Percentiles rank a stretch among this genome's conserved stretches.
These are phyloP conservation scores for Bacidia gigantensis DNA, from an alignment of 495 filamentous ascomycete genomes.

Conservation along the genomic window DNA sequence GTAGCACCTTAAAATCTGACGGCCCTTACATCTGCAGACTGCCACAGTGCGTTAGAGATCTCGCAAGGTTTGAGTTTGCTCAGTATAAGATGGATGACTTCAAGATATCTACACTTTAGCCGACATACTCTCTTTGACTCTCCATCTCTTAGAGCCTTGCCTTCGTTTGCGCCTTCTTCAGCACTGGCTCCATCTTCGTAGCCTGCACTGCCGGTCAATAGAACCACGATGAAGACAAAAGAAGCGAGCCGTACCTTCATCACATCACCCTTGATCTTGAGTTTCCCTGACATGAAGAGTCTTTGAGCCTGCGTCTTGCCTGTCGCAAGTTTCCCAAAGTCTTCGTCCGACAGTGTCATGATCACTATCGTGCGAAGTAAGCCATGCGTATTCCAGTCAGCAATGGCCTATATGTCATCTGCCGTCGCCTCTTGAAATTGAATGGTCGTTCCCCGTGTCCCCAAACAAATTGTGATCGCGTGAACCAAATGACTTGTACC, in stretches of 20 bases:
- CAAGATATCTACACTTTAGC: too few species aligned
- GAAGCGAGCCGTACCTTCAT: constrained; percentile 39
- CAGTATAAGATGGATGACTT: too few species aligned
- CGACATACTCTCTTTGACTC: too few species aligned
- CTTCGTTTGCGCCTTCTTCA: constrained; percentile 79
- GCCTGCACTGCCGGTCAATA: constrained; percentile 30
- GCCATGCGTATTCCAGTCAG: too few species aligned
- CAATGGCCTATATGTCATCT: too few species aligned
- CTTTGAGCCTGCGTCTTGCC: constrained; percentile 92
- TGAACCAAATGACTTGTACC: constrained; percentile 26
- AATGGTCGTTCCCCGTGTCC: neutral
- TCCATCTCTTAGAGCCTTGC: constrained; percentile 53
- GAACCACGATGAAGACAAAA: constrained; percentile 27
- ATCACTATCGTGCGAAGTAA: too few species aligned
- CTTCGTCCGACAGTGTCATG: constrained; percentile 66
- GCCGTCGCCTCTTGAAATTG: too few species aligned
- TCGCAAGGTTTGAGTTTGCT: too few species aligned
- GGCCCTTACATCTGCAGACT: too few species aligned
- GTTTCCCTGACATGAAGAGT: constrained; percentile 90
- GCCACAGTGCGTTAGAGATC: too few species aligned
- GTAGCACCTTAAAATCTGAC: too few species aligned
- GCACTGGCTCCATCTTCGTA: constrained; percentile 86
- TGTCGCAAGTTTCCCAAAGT: constrained; percentile 67
- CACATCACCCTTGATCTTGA: constrained; percentile 95
- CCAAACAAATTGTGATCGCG: too few species aligned